Percentiles rank a stretch among this genome's conserved stretches.
Conservation (phyloP, 768 basidiomycete species). For the Jaapia argillacea region DNA sequence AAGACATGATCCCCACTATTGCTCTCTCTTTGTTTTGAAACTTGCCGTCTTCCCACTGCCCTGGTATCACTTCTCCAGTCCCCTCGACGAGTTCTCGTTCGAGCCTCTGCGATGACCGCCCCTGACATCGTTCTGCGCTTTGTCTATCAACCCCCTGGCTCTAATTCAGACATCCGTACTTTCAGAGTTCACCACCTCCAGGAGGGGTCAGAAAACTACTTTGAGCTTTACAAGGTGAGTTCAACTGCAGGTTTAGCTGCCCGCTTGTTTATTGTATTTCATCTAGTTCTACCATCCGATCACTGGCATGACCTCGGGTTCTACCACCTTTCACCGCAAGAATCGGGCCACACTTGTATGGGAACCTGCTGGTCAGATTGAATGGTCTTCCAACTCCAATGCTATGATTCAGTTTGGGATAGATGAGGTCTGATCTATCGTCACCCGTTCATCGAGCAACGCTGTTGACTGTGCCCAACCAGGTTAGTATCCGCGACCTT, state of each 20-base stretch:
- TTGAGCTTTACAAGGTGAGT: constrained; percentile 35
- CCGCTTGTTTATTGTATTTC: not conserved
- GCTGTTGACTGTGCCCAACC: not conserved
- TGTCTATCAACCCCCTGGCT: constrained; percentile 17
- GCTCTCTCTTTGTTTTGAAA: no score
- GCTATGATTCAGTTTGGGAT: constrained; percentile 39
- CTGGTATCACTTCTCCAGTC: no score
- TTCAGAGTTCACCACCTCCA: constrained; percentile 28
- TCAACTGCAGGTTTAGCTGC: not conserved
- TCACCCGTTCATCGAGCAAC: not conserved
- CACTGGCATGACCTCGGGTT: constrained; percentile 29
- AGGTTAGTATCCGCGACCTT: constrained; percentile 36
- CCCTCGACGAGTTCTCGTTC: no score
- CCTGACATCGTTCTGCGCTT: constrained; percentile 30
- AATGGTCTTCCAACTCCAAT: constrained; percentile 37
- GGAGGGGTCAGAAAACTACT: constrained; percentile 15
- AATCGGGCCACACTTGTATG: constrained; percentile 32
- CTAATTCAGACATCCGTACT: constrained; percentile 29
- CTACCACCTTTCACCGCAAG: constrained; percentile 38
- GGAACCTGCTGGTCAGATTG: constrained; percentile 43
- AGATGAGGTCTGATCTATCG: constrained; percentile 25
- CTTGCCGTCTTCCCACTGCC: no score
- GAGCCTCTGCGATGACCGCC: constrained; percentile 23
- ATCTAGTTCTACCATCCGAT: constrained; percentile 19
- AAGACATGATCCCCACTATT: no score